Base-by-base conservation (phyloP, 352 stramenopile species). In the Phytophthora lateralis region DNA sequence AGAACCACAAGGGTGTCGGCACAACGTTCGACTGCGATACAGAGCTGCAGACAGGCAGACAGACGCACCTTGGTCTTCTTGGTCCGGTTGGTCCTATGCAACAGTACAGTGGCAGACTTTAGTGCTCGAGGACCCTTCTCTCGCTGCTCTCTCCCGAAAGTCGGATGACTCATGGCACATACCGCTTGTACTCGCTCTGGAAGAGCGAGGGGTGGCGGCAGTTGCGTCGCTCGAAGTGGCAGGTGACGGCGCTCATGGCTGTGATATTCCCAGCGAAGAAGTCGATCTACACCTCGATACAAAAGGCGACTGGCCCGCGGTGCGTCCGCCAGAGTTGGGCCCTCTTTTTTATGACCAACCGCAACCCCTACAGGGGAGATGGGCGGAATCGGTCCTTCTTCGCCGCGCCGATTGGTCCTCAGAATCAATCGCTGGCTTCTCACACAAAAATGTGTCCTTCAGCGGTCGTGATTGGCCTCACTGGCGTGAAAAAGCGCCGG, bases 171-270 rank as follows among this genome's bases (percentile, higher is more conserved):
- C 34, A 53, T 70, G 26, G 26, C 21, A 30, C 26, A 6, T 30
- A 67, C 51, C 56, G 57, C 59, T 71, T 89, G 76, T 88, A 89
- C 59, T 89, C 73, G 38, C 18, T 47, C 45, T 66, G 42, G 47
- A 89, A 89, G 39, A 88, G 64, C 38, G 68, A 41, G 5, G 66
- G 46, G 37, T 89, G 77, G 20, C 27, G 42, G 63, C 77, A 89
- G 9, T 42, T 60, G 15, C 53, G 64, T 15, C 55, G 71, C 42
- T 77, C 72, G 27, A 89, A 85, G 29, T 68, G 61, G 47, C 78
- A 83, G 29, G 66, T 66, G 47, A 82, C 61, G 21, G 44, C 45
- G 21, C 37, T 66, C 71, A 74, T 76, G 41, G 37, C 12, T 35
- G 7, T 1, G 26, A 30, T 30, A 30, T 8, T 30, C 26, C 26